Evolutionary conservation across 371 early-diverging fungal species (phyloP), one percentile per base, ranked within the genome.

Genomic region (Mortierella sp.): DNA sequence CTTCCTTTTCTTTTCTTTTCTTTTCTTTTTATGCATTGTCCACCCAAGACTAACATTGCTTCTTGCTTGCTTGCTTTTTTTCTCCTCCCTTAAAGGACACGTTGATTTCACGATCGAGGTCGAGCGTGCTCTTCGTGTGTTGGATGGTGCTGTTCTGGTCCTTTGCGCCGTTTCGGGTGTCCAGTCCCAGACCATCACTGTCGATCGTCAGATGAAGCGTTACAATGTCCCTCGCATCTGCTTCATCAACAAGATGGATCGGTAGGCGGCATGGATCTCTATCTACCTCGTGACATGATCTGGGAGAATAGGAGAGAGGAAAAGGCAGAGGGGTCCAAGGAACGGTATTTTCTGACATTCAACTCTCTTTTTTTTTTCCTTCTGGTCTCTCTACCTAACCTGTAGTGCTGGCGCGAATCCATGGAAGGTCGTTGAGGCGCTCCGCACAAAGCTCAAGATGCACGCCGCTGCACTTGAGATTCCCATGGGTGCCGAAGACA

Each of bases 101-200:
- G 93, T 96, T 55, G 96, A 96, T 75, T 96, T 96, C 82, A 96
- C 96, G 7, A 95, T 96, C 63, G 96, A 96, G 81, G 96, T 96
- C 14, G 96, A 96, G 81, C 89, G 96, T 72, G 95, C 96, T 21
- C 84, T 96, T 72, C 93, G 96, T 71, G 96, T 96, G 30, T 84
- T 96, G 72, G 96, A 96, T 82, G 96, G 96, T 82, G 96, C 95
- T 46, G 90, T 96, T 14, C 81, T 95, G 65, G 94, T 96, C 45
- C 83, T 96, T 70, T 94, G 95, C 81, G 88, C 93, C 62, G 95
- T 95, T 59, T 86, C 90, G 68, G 96, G 96, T 70, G 96, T 96
- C 25, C 92, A 94, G 81, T 88, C 90, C 70, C 98, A 99, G 88
- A 98, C 98, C 23, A 96, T 96, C 67, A 99, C 98, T 12, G 98